Evolutionary conservation across 768 basidiomycete species (phyloP).

Genomic region (Trametes villosa): DNA sequence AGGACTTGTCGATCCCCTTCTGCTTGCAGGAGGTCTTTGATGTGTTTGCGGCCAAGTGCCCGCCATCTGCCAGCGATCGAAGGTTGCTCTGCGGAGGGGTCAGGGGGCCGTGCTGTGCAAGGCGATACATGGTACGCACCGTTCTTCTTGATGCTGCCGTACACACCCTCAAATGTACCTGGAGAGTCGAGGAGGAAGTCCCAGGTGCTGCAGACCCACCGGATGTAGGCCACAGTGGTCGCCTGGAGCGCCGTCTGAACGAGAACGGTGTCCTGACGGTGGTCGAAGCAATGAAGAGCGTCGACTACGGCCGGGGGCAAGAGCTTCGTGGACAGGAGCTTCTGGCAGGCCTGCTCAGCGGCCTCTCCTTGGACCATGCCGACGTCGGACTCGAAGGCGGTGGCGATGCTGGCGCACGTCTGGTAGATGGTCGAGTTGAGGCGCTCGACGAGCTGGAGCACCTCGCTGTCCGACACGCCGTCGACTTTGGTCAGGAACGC

Average conservation of each 20-base stretch:
- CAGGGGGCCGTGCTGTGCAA: no score
- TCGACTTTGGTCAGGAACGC: conserved; percentile 51
- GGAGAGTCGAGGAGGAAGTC: background rate
- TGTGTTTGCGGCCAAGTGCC: conserved; percentile 8
- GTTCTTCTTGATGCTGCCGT: background rate
- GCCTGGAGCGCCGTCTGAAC: conserved; percentile 15
- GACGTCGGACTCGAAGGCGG: background rate
- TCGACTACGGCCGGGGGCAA: background rate
- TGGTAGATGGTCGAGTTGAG: conserved; percentile 56
- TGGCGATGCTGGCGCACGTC: conserved; percentile 38
- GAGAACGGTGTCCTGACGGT: conserved; percentile 3
- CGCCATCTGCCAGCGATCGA: conserved; percentile 19
- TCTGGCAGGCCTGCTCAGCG: background rate
- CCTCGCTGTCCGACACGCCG: conserved; percentile 48
- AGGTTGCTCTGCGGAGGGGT: conserved; percentile 9
- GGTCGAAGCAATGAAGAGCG: background rate
- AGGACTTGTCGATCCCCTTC: background rate
- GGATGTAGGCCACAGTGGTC: background rate
- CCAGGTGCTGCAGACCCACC: conserved; percentile 15
- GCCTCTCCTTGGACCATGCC: background rate
- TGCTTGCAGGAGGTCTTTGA: background rate
- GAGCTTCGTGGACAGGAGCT: background rate
- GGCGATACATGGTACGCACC: conserved; percentile 7
- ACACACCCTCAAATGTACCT: background rate
- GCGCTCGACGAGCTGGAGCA: conserved; percentile 46